Base-by-base conservation (phyloP, 306 rosid species). In the Medicago arabica region DNA sequence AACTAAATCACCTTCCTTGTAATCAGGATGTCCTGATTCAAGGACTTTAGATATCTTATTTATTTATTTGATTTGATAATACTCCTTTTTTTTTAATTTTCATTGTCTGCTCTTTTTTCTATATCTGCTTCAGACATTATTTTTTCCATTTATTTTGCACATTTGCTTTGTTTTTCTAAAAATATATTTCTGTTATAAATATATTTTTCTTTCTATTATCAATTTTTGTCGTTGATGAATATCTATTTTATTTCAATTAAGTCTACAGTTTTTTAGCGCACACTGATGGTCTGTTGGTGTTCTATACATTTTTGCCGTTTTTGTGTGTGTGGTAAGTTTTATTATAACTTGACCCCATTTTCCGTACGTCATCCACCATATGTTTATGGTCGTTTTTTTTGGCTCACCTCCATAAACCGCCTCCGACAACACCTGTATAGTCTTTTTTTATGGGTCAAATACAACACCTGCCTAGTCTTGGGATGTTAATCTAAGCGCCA, bases 1-100 rank as follows among this genome's bases (percentile, higher is more conserved):
- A 1, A 81, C 70, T 16, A 76, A 70, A 15, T 81, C 85, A 34
- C 81, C 85, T 41, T 71, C 13, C 74, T 81, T 81, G 21, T 70
- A 81, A 43, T 43, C 47, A 5, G 72, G 36, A 69, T 64, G 46
- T 54, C 85, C 78, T 64, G 85, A 81, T 64, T 81, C 85, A 23
- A 76, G 9, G 0, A 81, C 81, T 54, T 76, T 76, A 34, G 78
- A 57, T 28, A 28, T 28, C 31, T 28, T 28, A 28, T 28, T 28
- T 49, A 49, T 14, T n/a, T 7, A 14, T 49, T 49, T 49, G 18
- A 34, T 34, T 49, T 49, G 15, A 49, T 43, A 10, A 34, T 34
- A 5, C 38, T 34, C 38, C 38, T n/a, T 4, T 51, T 51, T 16
- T 51, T n/a, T 7, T 1, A 7, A 1, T 7, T 50, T 50, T 8